Percentiles rank a stretch among this genome's conserved stretches.
phyloP scores from a whole-genome alignment of 129 eudicot genomes.

The Sambucus nigra region DNA sequence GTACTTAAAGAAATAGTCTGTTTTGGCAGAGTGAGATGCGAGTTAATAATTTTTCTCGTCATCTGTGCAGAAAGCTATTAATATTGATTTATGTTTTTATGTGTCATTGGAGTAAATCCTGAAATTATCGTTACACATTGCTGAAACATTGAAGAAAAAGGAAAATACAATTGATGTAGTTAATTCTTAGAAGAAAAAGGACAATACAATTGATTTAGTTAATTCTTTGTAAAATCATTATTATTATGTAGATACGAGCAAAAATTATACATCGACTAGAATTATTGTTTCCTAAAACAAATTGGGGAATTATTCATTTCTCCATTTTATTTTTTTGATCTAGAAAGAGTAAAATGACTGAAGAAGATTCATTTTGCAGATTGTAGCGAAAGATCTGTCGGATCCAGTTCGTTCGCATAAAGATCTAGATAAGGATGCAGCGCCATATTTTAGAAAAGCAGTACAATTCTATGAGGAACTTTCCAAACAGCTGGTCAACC shows the following conservation, averaged over 20 bases:
- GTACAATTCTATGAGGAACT: constrained; percentile 76
- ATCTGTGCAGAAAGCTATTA: neutral
- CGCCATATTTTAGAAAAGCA: constrained; percentile 83
- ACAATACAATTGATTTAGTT: no score
- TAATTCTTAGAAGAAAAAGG: no score
- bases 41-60: neutral
- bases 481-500: constrained; percentile 81
- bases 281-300: neutral
- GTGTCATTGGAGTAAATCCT: no score
- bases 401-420: constrained; percentile 98
- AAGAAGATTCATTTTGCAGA: constrained; percentile 22
- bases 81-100: no score
- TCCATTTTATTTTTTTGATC: constrained; percentile 9
- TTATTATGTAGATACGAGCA: no score
- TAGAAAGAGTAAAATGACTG: neutral
- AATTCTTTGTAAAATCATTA: no score
- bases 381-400: constrained; percentile 81
- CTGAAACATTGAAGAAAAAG: no score
- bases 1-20: no score
- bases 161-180: no score
- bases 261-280: neutral
- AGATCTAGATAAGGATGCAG: constrained; percentile 97
- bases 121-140: no score
- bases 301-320: neutral
- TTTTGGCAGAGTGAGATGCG: neutral